Percentiles rank a stretch among this genome's conserved stretches.
Evolutionary conservation across 2,329 filamentous ascomycete species (phyloP).

Genomic region (Pseudogymnoascus sp.): DNA sequence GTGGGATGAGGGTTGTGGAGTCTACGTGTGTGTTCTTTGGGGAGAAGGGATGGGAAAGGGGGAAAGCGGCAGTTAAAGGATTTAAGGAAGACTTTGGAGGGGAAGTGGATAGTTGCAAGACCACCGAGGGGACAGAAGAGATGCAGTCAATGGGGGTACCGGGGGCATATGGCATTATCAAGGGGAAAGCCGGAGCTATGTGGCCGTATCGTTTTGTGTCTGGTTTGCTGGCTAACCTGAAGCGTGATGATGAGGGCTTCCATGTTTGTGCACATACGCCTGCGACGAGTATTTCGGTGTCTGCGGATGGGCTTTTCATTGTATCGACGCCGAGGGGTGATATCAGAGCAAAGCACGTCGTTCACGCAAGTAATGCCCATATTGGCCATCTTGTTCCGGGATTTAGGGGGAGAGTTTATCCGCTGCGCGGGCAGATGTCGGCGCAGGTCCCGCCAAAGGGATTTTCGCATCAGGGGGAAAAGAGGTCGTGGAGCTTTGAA

Average conservation of each 20-base stretch:
- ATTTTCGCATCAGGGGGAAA: conserved; percentile 32
- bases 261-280: conserved; percentile 36
- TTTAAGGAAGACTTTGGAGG: not conserved
- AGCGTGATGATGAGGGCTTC: not conserved
- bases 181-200: conserved; percentile 39
- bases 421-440: conserved; percentile 45
- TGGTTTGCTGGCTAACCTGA: conserved; percentile 34
- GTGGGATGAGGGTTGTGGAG: conserved; percentile 8
- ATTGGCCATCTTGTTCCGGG: conserved; percentile 46
- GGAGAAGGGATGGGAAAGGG: not conserved
- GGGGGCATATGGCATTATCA: conserved; percentile 24
- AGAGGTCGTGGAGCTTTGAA: conserved; percentile 51
- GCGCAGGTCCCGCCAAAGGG: conserved; percentile 39
- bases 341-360: conserved; percentile 43
- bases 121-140: not conserved
- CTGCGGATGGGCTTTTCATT: conserved; percentile 32
- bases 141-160: conserved; percentile 21
- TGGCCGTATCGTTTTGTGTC: conserved; percentile 48
- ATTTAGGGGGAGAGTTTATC: conserved; percentile 41
- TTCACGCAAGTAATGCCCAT: conserved; percentile 54
- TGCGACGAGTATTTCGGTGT: conserved; percentile 27
- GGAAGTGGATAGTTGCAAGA: not conserved
- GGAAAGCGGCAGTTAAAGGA: not conserved
- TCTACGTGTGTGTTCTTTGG: not conserved
- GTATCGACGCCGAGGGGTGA: conserved; percentile 41